These are phyloP conservation scores for bread wheat (Triticum aestivum) DNA, from an alignment of 176 grass and related monocot genomes.

Conservation along the genomic window IWGSC_CS_RefSeq_v2.1 NC_057797.1:681055238-681055737, in stretches of 20 bases:
- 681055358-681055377: neutral
- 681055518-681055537: neutral
- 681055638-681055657: too few relatives aligned
- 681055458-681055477: neutral
- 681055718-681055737: too few relatives aligned
- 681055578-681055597: too few relatives aligned
- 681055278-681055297: neutral
- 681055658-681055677: too few relatives aligned
- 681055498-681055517: neutral
- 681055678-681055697: too few relatives aligned
- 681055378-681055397: neutral
- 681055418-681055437: neutral
- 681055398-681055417: neutral
- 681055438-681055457: neutral
- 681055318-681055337: slow-evolving; percentile 10
- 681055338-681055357: neutral
- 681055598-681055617: too few relatives aligned
- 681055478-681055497: neutral
- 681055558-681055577: too few relatives aligned
- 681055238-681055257: neutral
- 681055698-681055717: too few relatives aligned
- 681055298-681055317: slow-evolving; percentile 12
- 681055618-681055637: too few relatives aligned
- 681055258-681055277: neutral
- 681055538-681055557: too few relatives aligned